Percentiles rank a stretch among this genome's conserved stretches.
These are phyloP conservation scores for Microbotryum scabiosae DNA, from an alignment of 1,284 basidiomycete genomes.

Conservation along the genomic window DNA sequence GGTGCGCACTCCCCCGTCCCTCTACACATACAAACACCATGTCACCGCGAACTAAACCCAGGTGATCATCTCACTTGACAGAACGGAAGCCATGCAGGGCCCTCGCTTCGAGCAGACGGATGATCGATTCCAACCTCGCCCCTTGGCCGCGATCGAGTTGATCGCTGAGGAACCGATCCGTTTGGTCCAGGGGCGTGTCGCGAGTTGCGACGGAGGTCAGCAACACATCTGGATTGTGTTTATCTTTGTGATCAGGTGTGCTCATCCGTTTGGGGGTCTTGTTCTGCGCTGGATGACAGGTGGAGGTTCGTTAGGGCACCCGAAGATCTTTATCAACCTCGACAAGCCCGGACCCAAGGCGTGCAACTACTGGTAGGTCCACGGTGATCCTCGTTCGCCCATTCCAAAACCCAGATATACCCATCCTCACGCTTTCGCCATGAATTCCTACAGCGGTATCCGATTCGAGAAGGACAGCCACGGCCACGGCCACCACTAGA, in stretches of 20 bases:
- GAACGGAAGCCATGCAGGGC: constrained; percentile 44
- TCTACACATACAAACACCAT: not conserved
- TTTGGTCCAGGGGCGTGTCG: constrained; percentile 68
- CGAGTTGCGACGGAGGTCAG: constrained; percentile 88
- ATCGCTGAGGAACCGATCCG: constrained; percentile 77
- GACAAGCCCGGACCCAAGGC: constrained; percentile 54
- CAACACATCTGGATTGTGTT: not conserved
- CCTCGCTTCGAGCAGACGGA: constrained; percentile 87
- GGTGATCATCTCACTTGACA: not conserved
- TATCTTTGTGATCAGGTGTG: no score
- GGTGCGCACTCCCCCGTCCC: constrained; percentile 6
- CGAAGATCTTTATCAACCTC: constrained; percentile 87
- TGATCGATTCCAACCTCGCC: constrained; percentile 76
- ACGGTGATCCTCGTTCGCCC: not conserved
- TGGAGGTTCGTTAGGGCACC: constrained; percentile 90
- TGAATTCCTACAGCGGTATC: constrained; percentile 55
- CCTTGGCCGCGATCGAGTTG: constrained; percentile 85
- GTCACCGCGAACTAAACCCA: not conserved
- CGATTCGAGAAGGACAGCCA: constrained; percentile 59
- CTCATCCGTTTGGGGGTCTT: not conserved
- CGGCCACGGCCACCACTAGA: not conserved
- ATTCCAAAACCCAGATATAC: constrained; percentile 17
- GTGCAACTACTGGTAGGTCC: constrained; percentile 69
- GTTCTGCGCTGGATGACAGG: constrained; percentile 47
- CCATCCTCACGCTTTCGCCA: constrained; percentile 5